Percentiles rank a stretch among this genome's conserved stretches.
Conservation (phyloP, 2,329 filamentous ascomycete species). For the Cytospora mali region DNA sequence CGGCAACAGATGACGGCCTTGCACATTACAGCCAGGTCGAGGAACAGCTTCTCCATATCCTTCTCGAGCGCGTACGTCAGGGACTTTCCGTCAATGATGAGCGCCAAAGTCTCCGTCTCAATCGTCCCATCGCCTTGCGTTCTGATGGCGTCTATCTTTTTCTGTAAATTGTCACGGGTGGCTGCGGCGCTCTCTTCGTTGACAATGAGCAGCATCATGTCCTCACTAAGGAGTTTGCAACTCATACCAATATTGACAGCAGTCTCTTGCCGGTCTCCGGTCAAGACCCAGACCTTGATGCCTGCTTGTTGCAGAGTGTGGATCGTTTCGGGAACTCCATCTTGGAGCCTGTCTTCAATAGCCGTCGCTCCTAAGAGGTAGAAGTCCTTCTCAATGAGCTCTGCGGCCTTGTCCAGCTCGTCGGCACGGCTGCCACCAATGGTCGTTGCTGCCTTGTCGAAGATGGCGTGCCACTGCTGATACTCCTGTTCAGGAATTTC, state of each 20-base stretch:
- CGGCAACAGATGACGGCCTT: conserved; percentile 99
- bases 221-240: conserved; percentile 96
- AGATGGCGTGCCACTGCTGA: conserved; percentile 82
- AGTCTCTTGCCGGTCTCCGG: conserved; percentile 95
- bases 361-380: conserved; percentile 91
- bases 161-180: conserved; percentile 85
- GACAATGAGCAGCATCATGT: conserved; percentile 96
- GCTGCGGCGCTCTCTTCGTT: conserved; percentile 83
- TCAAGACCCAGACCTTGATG: conserved; percentile 98
- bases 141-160: conserved; percentile 89
- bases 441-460: conserved; percentile 84
- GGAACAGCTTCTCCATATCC: conserved; percentile 89
- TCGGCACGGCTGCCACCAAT: conserved; percentile 91
- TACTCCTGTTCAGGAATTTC: conserved; percentile 91
- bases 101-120: conserved; percentile 82
- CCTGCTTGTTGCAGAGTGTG: conserved; percentile 94
- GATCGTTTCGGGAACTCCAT: conserved; percentile 97
- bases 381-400: conserved; percentile 92
- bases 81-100: conserved; percentile 95
- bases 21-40: conserved; percentile 92
- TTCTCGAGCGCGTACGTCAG: conserved; percentile 91
- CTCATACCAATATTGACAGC: conserved; percentile 99
- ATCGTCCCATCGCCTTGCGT: conserved; percentile 77
- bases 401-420: conserved; percentile 94
- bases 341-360: conserved; percentile 95